Evolutionary conservation across 2,329 filamentous ascomycete species (phyloP).

Genomic region (Fusarium luffae): DNA sequence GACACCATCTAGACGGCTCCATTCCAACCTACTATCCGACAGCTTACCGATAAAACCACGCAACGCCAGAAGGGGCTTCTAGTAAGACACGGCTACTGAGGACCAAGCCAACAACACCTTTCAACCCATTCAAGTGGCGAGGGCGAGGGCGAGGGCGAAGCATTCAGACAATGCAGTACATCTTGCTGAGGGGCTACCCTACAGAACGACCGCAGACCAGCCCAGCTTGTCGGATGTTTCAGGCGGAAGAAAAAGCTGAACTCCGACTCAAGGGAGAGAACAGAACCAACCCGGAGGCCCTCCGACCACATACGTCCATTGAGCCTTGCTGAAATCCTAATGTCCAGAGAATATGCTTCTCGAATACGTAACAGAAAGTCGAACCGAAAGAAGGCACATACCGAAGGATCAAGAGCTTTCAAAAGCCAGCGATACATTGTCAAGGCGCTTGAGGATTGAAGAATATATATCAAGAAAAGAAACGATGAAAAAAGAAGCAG

Average conservation of each 20-base stretch:
- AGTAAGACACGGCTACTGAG: constrained; percentile 13
- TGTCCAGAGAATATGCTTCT: neutral
- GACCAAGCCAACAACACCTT: neutral
- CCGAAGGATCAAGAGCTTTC: neutral
- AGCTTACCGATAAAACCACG: neutral
- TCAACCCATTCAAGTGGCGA: neutral
- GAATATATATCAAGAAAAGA: too few relatives aligned
- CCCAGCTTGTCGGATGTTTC: constrained; percentile 8
- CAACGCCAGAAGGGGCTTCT: neutral
- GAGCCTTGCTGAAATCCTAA: neutral
- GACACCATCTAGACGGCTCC: neutral
- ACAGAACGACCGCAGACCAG: constrained; percentile 1
- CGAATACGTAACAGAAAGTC: neutral
- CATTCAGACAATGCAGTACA: constrained; percentile 3
- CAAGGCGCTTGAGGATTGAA: neutral
- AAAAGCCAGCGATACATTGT: constrained; percentile 1
- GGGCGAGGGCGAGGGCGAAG: constrained; percentile 5
- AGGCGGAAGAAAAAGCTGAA: constrained; percentile 3
- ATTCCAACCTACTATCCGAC: constrained; percentile 15
- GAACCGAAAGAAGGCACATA: neutral
- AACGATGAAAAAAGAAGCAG: neutral
- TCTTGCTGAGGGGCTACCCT: constrained; percentile 14
- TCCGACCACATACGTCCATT: neutral
- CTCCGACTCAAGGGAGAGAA: constrained; percentile 10
- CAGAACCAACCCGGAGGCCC: neutral